Evolutionary conservation across 2,329 filamentous ascomycete species (phyloP).

Genomic region (Diaporthe aspalathi): DNA sequence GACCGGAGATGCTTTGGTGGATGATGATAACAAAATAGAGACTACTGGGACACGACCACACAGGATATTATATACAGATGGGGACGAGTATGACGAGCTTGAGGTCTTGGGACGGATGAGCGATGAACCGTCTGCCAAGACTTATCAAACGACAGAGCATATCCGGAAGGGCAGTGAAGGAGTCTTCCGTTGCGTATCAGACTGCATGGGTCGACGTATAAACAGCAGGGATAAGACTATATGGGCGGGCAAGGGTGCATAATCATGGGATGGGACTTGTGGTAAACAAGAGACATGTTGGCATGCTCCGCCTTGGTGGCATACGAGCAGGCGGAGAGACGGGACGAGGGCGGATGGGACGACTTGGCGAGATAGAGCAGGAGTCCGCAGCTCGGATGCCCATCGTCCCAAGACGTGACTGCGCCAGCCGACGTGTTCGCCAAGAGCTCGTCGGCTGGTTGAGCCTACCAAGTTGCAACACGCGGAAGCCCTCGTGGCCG

Average conservation of each 20-base stretch:
- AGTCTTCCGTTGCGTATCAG: constrained; percentile 56
- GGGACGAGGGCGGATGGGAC: constrained; percentile 13
- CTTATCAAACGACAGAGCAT: constrained; percentile 44
- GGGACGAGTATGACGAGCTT: constrained; percentile 15
- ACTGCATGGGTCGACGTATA: constrained; percentile 48
- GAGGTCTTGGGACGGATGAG: constrained; percentile 37
- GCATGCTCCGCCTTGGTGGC: not conserved
- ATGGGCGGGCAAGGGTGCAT: constrained; percentile 20
- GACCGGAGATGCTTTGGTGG: constrained; percentile 45
- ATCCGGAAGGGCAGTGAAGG: constrained; percentile 53
- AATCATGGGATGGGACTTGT: not conserved
- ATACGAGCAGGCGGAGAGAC: not conserved
- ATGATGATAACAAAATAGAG: constrained; percentile 50
- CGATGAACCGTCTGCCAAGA: constrained; percentile 46
- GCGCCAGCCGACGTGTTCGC: not conserved
- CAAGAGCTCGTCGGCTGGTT: not conserved
- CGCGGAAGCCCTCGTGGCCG: constrained; percentile 21
- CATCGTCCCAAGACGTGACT: constrained; percentile 11
- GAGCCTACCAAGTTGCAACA: constrained; percentile 12
- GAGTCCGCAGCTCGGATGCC: constrained; percentile 11
- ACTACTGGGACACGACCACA: constrained; percentile 41
- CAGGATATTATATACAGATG: constrained; percentile 53
- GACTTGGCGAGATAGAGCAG: constrained; percentile 7
- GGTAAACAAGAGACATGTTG: constrained; percentile 21
- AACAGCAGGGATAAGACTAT: constrained; percentile 42